A percentile compares a stretch with the other conserved stretches of the same genome.
Evolutionary conservation across 73 alveolate genomes (phyloP).

Genomic region (Paramecium caudatum): DNA sequence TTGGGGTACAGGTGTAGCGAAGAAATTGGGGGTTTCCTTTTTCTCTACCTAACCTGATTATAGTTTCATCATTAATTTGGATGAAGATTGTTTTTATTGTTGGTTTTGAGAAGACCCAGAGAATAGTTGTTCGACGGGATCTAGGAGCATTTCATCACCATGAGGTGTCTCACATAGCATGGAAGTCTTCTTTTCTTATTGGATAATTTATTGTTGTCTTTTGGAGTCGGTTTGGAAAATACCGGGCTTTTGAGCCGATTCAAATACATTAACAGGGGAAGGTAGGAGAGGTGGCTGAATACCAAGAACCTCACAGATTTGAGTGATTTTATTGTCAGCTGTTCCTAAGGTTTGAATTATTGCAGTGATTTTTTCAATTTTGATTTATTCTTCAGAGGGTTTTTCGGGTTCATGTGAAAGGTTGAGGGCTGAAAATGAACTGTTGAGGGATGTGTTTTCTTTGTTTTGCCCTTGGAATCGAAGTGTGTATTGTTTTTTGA

Average conservation of each 20-base stretch:
- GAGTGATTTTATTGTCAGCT: not conserved
- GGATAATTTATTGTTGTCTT: not conserved
- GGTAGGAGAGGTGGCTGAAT: not conserved
- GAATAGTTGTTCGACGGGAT: not conserved
- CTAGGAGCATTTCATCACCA: slow-evolving; percentile 47
- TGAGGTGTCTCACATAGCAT: slow-evolving; percentile 40
- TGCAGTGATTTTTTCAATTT: not conserved
- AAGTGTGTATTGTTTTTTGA: not conserved
- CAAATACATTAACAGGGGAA: not conserved
- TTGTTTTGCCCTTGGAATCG: not conserved
- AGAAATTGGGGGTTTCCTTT: slow-evolving; percentile 25
- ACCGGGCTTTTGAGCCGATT: not conserved
- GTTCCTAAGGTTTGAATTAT: not conserved
- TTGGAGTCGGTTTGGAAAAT: slow-evolving; percentile 39
- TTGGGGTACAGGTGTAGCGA: not conserved
- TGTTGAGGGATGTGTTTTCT: slow-evolving; percentile 22
- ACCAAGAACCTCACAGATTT: not conserved
- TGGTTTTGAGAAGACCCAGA: not conserved
- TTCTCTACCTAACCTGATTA: not conserved
- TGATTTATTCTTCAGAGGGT: not conserved
- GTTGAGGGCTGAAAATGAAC: not conserved
- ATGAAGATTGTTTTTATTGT: not conserved
- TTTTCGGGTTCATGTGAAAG: not conserved
- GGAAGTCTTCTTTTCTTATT: not conserved
- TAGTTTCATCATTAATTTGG: slow-evolving; percentile 7